Evolutionary conservation across 371 early-diverging fungal genomes (phyloP).

Genomic region (Neoconidiobolus thromboides): DNA sequence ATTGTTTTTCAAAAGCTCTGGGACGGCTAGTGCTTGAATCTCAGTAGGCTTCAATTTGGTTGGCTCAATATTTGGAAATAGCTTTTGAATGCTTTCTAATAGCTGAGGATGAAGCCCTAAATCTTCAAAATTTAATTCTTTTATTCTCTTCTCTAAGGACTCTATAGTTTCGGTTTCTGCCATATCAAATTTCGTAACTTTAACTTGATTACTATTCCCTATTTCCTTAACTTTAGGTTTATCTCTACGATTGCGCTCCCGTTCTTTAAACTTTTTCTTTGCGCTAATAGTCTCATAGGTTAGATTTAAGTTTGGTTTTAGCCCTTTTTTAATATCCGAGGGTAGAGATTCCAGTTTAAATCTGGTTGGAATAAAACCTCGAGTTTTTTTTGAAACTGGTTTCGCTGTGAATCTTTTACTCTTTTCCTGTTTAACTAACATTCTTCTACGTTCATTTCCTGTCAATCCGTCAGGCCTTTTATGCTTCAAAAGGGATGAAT

Average conservation of each 20-base stretch:
- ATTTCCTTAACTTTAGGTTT: conserved; percentile 12
- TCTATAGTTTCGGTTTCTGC: not conserved
- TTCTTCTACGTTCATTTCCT: conserved; percentile 4
- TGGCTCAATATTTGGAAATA: not conserved
- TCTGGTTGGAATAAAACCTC: conserved; percentile 23
- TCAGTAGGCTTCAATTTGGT: conserved; percentile 47
- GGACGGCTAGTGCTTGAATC: conserved; percentile 81
- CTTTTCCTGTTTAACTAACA: not conserved
- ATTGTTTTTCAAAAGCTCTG: conserved; percentile 33
- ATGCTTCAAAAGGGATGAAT: conserved; percentile 15
- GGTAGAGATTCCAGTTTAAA: conserved; percentile 19
- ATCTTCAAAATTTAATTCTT: conserved; percentile 2
- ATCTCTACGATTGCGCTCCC: not conserved
- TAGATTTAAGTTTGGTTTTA: conserved; percentile 1
- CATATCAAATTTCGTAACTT: conserved; percentile 1
- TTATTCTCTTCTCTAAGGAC: not conserved
- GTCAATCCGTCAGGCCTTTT: conserved; percentile 19
- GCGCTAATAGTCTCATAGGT: conserved; percentile 6
- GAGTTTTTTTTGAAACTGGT: conserved; percentile 11
- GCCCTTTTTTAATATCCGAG: conserved; percentile 10
- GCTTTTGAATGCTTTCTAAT: not conserved
- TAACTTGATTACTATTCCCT: not conserved
- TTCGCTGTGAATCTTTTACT: conserved; percentile 2
- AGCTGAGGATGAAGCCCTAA: conserved; percentile 5
- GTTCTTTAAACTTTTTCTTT: not conserved